phyloP scores from a whole-genome alignment of 2,329 filamentous ascomycete genomes.

The Dendrostoma leiphaemia region DNA sequence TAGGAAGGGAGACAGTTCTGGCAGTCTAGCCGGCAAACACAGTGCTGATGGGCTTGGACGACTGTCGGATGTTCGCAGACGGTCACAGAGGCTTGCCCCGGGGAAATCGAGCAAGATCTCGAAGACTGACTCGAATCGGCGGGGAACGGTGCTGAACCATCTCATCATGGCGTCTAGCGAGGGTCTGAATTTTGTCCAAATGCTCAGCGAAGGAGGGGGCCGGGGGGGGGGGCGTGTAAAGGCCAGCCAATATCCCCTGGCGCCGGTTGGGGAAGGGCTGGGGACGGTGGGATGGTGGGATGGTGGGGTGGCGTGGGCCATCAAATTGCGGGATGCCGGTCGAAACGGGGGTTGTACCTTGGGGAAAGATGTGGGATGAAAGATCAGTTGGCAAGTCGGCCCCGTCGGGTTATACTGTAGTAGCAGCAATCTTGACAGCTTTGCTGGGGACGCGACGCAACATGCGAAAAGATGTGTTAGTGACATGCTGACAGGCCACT shows the following conservation, averaged over 20 bases:
- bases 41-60: background rate
- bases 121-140: too few species aligned
- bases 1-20: too few species aligned
- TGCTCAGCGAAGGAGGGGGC: background rate
- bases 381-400: background rate
- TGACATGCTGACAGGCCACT: constrained; percentile 12
- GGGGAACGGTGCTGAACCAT: background rate
- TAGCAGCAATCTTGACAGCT: constrained; percentile 7
- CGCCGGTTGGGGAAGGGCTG: background rate
- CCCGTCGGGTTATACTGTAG: too few species aligned
- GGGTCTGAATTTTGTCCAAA: constrained; percentile 7
- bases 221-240: background rate
- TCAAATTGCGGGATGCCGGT: too few species aligned
- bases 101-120: background rate
- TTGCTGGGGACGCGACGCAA: background rate
- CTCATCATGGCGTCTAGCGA: background rate
- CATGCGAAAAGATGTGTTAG: constrained; percentile 1
- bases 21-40: background rate
- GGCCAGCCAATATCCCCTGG: background rate
- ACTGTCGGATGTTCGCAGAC: background rate
- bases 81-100: background rate
- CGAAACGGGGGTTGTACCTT: too few species aligned
- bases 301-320: too few species aligned
- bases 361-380: background rate
- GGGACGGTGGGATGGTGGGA: background rate